These are phyloP conservation scores for Fonsecaea nubica DNA, from an alignment of 2,329 filamentous ascomycete species.

Conservation along the genomic window DNA sequence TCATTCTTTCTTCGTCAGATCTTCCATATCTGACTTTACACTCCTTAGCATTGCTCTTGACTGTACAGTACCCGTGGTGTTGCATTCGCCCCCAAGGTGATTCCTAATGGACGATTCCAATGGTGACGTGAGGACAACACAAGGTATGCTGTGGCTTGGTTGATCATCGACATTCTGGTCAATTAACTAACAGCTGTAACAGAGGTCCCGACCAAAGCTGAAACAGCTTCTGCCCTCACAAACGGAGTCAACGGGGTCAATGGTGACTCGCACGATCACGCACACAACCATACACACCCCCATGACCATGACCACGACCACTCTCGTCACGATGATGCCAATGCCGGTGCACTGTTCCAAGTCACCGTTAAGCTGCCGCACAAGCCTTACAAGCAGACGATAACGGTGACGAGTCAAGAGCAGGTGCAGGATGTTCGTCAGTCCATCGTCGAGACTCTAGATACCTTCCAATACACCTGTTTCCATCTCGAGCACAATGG, in stretches of 20 bases:
- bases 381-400: slow-evolving; percentile 76
- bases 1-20: slow-evolving; percentile 34
- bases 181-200: slow-evolving; percentile 31
- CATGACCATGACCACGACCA: slow-evolving; percentile 38
- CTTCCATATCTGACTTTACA: slow-evolving; percentile 7
- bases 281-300: slow-evolving; percentile 29
- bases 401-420: slow-evolving; percentile 92
- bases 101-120: slow-evolving; percentile 37
- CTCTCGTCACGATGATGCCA: slow-evolving; percentile 35
- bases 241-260: slow-evolving; percentile 37
- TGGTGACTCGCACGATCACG: slow-evolving; percentile 25
- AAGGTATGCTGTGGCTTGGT: slow-evolving; percentile 31
- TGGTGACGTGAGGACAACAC: slow-evolving; percentile 39
- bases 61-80: slow-evolving; percentile 34
- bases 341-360: slow-evolving; percentile 64
- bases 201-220: slow-evolving; percentile 17
- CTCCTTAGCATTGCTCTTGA: slow-evolving; percentile 15
- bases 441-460: slow-evolving; percentile 90
- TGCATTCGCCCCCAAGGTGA: slow-evolving; percentile 26
- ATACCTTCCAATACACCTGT: slow-evolving; percentile 96
- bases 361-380: slow-evolving; percentile 84
- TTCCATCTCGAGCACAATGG: slow-evolving; percentile 95
- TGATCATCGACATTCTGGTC: neutral
- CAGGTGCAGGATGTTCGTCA: slow-evolving; percentile 97
- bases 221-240: slow-evolving; percentile 19